Base-by-base conservation (phyloP, 352 stramenopile species). In the Albugo laibachii region DNA sequence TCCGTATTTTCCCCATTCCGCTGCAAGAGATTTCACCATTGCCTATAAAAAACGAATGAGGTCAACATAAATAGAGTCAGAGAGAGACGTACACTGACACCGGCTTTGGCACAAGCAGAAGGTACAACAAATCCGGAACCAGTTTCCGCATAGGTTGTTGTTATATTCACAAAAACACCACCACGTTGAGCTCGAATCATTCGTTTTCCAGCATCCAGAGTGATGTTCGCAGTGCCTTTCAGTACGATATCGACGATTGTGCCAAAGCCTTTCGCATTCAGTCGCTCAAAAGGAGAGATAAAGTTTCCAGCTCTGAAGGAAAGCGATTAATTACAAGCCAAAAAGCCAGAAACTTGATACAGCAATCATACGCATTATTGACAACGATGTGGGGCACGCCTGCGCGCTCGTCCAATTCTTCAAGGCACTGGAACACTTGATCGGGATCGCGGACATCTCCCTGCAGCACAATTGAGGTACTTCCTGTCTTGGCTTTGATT, bases 161-260 rank as follows among this genome's bases (percentile, higher is more conserved):
- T 96, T 59, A 98, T 98, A 63, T 98, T 97, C 38, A 98, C 75
- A 57, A 98, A 95, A 6, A 89, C 65, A 18, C 80, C 85, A 36
- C 67, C 66, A 24, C 73, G 66, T 6, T 81, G 65, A n/a, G 64
- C 66, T 42, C 68, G 60, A 47, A 88, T 86, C 65, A 86, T 75
- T 48, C 71, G 69, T 49, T 86, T 83, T 39, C 72, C 78, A 0
- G 69, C 72, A 37, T 88, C 72, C 42, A 83, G 56, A 49, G 75
- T 88, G 46, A 92, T 71, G 55, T 88, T 88, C 53, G 74, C 74
- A 21, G 73, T 84, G 21, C 78, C 78, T 55, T 86, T 83, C 35
- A 92, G 66, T 47, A 88, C 94, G 62, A 98, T 98, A 42, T 97
- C 92, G 55, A 98, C 80, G 15, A 98, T 95, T 21, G 94, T 98